Percentiles rank a stretch among this genome's conserved stretches.
These are phyloP conservation scores for Backusella australiensis DNA, from an alignment of 192 early-diverging fungal species.

Conservation along the genomic window DNA sequence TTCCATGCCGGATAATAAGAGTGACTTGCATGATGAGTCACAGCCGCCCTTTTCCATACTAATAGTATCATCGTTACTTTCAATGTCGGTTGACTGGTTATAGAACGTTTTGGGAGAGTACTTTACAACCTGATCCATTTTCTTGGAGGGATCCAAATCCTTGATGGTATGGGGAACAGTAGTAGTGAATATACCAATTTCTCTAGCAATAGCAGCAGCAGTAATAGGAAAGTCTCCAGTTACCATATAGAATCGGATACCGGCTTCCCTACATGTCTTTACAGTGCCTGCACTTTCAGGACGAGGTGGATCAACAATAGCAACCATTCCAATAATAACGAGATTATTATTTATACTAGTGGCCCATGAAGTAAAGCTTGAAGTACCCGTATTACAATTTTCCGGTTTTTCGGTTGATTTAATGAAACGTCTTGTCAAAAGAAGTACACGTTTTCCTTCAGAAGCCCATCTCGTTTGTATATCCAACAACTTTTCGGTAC, in stretches of 20 bases:
- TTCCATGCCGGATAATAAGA: conserved; percentile 70
- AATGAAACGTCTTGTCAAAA: conserved; percentile 28
- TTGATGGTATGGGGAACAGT: conserved; percentile 33
- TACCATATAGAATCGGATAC: conserved; percentile 83
- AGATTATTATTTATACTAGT: conserved; percentile 46
- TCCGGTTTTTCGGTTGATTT: conserved; percentile 1
- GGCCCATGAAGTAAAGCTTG: conserved; percentile 26
- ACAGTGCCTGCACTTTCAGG: conserved; percentile 68
- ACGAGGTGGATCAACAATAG: conserved; percentile 85
- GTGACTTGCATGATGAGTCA: conserved; percentile 63
- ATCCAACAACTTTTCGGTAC: conserved; percentile 32
- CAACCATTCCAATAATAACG: conserved; percentile 71
- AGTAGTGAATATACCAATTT: conserved; percentile 71
- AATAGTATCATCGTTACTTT: neutral
- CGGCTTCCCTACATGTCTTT: conserved; percentile 57
- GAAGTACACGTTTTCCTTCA: conserved; percentile 59
- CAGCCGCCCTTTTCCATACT: conserved; percentile 52
- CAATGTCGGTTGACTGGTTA: neutral
- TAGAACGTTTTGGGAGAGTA: neutral
- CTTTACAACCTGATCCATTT: conserved; percentile 1
- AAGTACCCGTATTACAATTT: conserved; percentile 3
- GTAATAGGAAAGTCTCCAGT: conserved; percentile 83
- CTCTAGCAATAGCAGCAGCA: conserved; percentile 76
- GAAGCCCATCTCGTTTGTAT: conserved; percentile 54
- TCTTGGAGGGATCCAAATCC: conserved; percentile 20